phyloP scores from a whole-genome alignment of 805 yeast species.

The Starmerella vitae region DNA sequence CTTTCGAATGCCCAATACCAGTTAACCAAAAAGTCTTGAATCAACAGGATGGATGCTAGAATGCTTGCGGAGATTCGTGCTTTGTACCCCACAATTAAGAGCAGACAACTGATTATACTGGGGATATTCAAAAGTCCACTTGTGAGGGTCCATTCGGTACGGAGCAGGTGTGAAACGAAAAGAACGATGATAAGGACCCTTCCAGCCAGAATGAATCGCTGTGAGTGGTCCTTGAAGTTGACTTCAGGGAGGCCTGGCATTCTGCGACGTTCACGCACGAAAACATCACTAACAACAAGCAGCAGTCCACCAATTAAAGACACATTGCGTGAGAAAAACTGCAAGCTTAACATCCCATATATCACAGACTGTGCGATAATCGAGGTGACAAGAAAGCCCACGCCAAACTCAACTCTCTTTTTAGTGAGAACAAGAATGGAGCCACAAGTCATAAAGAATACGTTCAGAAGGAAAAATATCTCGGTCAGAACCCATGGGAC shows the following conservation, averaged over 20 bases:
- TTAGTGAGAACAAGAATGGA: constrained; percentile 59
- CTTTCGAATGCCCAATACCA: constrained; percentile 75
- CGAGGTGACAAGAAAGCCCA: constrained; percentile 53
- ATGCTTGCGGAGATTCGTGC: constrained; percentile 73
- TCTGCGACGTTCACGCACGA: constrained; percentile 54
- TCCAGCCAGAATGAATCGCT: constrained; percentile 76
- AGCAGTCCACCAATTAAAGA: constrained; percentile 86
- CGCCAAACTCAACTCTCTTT: constrained; percentile 55
- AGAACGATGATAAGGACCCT: constrained; percentile 71
- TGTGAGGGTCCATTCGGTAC: constrained; percentile 50
- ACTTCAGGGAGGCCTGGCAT: constrained; percentile 69
- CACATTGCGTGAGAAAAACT: constrained; percentile 72
- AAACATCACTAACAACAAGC: constrained; percentile 73
- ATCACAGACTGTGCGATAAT: constrained; percentile 73
- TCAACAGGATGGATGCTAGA: constrained; percentile 51
- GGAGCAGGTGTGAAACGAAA: constrained; percentile 71
- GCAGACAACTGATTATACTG: constrained; percentile 56
- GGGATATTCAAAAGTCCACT: constrained; percentile 51
- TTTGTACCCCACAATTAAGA: constrained; percentile 84
- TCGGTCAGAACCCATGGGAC: constrained; percentile 64
- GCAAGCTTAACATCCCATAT: constrained; percentile 73
- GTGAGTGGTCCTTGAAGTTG: constrained; percentile 55
- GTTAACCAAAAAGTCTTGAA: constrained; percentile 67
- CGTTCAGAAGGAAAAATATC: constrained; percentile 51
- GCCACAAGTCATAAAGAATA: constrained; percentile 56